Conservation (phyloP, 2,329 filamentous ascomycete species). For the Aschersonia sp. region DNA sequence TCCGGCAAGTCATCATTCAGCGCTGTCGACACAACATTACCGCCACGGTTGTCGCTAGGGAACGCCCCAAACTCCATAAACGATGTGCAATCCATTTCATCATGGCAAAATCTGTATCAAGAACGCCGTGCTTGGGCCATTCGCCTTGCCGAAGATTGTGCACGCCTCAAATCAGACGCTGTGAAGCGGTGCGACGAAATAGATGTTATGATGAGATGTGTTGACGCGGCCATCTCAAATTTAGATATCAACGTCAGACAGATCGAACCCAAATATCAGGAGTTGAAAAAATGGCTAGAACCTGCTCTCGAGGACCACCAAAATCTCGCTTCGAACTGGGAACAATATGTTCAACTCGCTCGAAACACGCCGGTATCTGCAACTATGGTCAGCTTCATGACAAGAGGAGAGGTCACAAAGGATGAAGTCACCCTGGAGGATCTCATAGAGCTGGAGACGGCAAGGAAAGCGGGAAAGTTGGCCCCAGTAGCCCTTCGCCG, state of each 20-base stretch:
- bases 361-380: slow-evolving; percentile 48
- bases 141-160: slow-evolving; percentile 54
- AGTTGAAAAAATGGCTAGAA: slow-evolving; percentile 56
- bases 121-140: slow-evolving; percentile 69
- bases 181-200: slow-evolving; percentile 58
- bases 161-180: slow-evolving; percentile 45
- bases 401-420: slow-evolving; percentile 26
- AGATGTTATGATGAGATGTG: slow-evolving; percentile 61
- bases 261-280: slow-evolving; percentile 57
- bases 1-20: slow-evolving; percentile 26
- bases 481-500: slow-evolving; percentile 42
- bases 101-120: slow-evolving; percentile 83
- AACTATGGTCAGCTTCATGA: slow-evolving; percentile 54
- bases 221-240: slow-evolving; percentile 78
- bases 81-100: slow-evolving; percentile 63
- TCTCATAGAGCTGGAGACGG: slow-evolving; percentile 60
- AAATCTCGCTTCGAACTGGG: slow-evolving; percentile 49
- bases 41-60: slow-evolving; percentile 41
- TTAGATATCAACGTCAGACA: slow-evolving; percentile 60
- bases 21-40: slow-evolving; percentile 33
- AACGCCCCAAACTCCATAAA: slow-evolving; percentile 70
- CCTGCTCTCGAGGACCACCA: slow-evolving; percentile 55
- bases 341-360: slow-evolving; percentile 52
- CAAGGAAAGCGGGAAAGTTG: slow-evolving; percentile 56
- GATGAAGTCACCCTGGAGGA: slow-evolving; percentile 51